These are phyloP conservation scores for Aspergillus nidulans DNA, from an alignment of 495 filamentous ascomycete genomes.

Conservation along the genomic window DNA sequence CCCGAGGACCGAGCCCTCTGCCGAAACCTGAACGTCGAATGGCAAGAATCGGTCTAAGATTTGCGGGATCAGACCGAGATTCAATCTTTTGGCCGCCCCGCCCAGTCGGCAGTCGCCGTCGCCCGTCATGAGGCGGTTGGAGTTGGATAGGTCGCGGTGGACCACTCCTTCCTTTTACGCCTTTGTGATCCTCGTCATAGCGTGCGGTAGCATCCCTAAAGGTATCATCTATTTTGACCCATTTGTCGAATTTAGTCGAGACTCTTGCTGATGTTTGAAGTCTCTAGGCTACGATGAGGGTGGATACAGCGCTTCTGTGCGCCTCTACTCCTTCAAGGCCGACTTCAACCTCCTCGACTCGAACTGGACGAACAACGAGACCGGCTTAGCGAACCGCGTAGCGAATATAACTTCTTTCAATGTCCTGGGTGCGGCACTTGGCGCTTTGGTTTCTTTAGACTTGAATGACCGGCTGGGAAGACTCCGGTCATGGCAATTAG, in stretches of 20 bases:
- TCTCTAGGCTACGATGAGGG: conserved; percentile 45
- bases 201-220: conserved; percentile 43
- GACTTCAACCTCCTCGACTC: conserved; percentile 37
- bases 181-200: conserved; percentile 36
- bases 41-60: background rate
- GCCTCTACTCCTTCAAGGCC: conserved; percentile 34
- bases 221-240: conserved; percentile 23
- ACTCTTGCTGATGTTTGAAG: conserved; percentile 8
- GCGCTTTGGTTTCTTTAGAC: conserved; percentile 34
- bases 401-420: conserved; percentile 47
- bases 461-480: conserved; percentile 42
- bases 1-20: background rate
- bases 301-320: conserved; percentile 42
- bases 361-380: conserved; percentile 32
- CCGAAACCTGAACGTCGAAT: background rate
- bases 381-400: conserved; percentile 36
- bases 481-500: conserved; percentile 35
- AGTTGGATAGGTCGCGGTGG: conserved; percentile 32
- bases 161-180: conserved; percentile 38
- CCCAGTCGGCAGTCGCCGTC: background rate
- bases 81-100: conserved; percentile 1
- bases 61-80: background rate
- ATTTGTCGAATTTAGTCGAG: background rate
- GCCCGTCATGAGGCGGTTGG: conserved; percentile 25
- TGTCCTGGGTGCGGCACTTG: conserved; percentile 40